Evolutionary conservation across 2,329 filamentous ascomycete genomes (phyloP).

Genomic region (Ophiocordyceps robertsii): DNA sequence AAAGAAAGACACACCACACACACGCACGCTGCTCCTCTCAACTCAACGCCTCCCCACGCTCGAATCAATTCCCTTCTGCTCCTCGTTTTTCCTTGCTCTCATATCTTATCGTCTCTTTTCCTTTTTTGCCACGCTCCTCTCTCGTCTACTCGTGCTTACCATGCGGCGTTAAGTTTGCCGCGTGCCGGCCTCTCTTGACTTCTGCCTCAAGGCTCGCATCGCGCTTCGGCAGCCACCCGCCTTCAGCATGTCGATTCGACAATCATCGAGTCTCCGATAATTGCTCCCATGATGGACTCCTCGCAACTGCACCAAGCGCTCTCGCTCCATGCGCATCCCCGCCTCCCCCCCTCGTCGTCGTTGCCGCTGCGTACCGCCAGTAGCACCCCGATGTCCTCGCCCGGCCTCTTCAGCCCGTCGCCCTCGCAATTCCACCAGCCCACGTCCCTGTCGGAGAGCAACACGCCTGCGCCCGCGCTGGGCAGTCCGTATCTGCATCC

Average conservation of each 20-base stretch:
- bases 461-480: constrained; percentile 33
- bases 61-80: background rate
- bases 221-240: constrained; percentile 1
- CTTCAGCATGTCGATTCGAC: constrained; percentile 7
- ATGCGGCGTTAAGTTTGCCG: constrained; percentile 7
- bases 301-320: constrained; percentile 5
- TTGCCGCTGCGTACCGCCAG: constrained; percentile 33
- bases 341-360: constrained; percentile 17
- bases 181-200: constrained; percentile 2
- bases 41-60: background rate
- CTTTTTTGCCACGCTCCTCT: background rate
- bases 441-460: constrained; percentile 37
- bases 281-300: constrained; percentile 6
- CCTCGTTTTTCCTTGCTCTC: background rate
- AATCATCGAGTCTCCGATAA: background rate
- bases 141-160: background rate
- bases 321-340: constrained; percentile 17
- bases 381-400: constrained; percentile 47
- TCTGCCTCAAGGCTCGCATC: constrained; percentile 3
- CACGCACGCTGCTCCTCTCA: background rate
- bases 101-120: background rate
- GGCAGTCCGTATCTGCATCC: constrained; percentile 56
- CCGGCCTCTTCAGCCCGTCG: constrained; percentile 45
- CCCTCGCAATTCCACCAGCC: constrained; percentile 24
- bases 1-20: too few species aligned